Percentiles rank a stretch among this genome's conserved stretches.
phyloP scores from a whole-genome alignment of 108 stramenopile genomes.

The Stephanodiscus minutulus region DNA sequence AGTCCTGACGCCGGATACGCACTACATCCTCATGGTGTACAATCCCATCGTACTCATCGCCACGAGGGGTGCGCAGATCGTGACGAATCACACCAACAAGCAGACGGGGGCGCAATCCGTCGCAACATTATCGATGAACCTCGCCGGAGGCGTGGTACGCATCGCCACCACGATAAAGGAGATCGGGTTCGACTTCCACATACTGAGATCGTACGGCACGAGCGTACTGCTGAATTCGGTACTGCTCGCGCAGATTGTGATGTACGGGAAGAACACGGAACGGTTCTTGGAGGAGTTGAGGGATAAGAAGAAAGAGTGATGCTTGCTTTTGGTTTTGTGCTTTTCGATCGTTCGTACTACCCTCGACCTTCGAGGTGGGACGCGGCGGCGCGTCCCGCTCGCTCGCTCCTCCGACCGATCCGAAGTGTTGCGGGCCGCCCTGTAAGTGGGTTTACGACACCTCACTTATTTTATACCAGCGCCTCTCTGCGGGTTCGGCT shows the following conservation, averaged over 20 bases:
- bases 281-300: constrained; percentile 41
- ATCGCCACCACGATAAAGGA: constrained; percentile 79
- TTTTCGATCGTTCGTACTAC: too few relatives aligned
- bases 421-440: too few relatives aligned
- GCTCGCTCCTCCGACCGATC: too few relatives aligned
- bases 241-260: constrained; percentile 62
- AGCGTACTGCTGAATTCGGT: constrained; percentile 55
- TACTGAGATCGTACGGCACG: constrained; percentile 59
- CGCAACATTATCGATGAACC: constrained; percentile 69
- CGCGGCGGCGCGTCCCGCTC: too few relatives aligned
- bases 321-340: too few relatives aligned
- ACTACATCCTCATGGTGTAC: constrained; percentile 64
- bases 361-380: too few relatives aligned
- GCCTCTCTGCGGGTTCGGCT: too few relatives aligned
- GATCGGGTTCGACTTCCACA: constrained; percentile 73
- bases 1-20: constrained; percentile 57
- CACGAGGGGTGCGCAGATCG: constrained; percentile 68
- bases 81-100: constrained; percentile 56
- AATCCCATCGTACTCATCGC: constrained; percentile 64
- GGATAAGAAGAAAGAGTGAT: constrained; percentile 54
- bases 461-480: too few relatives aligned
- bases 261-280: constrained; percentile 66
- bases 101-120: constrained; percentile 80
- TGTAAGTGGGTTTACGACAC: too few relatives aligned
- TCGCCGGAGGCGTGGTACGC: constrained; percentile 62